Percentiles rank a stretch among this genome's conserved stretches.
phyloP scores from a whole-genome alignment of 2,329 filamentous ascomycete species.

The Septoria petroselini region DNA sequence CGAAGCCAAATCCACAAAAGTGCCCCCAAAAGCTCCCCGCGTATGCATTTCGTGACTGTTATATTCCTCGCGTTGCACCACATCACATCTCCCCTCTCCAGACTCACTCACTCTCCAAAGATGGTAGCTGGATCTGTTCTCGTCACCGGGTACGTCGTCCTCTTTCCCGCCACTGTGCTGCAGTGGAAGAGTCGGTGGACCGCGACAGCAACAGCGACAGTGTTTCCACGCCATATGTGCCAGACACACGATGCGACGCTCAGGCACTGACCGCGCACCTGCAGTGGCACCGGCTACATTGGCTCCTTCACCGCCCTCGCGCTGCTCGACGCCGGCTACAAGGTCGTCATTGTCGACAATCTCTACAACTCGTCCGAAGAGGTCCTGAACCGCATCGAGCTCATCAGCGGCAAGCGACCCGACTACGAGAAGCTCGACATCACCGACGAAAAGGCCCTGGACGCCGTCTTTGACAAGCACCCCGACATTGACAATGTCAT shows the following conservation, averaged over 20 bases:
- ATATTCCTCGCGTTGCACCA: conserved; percentile 1
- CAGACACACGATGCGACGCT: no score
- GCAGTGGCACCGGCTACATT: conserved; percentile 96
- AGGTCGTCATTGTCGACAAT: conserved; percentile 94
- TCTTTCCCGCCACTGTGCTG: not conserved
- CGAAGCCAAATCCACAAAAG: not conserved
- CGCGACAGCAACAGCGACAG: no score
- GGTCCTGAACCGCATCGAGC: conserved; percentile 89
- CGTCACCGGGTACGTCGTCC: conserved; percentile 26
- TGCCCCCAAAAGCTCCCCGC: conserved; percentile 3
- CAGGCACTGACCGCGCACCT: conserved; percentile 18
- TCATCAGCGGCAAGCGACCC: conserved; percentile 84
- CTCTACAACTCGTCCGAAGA: conserved; percentile 95
- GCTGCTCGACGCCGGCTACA: conserved; percentile 89
- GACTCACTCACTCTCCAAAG: not conserved
- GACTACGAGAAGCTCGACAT: conserved; percentile 83
- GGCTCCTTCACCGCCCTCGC: conserved; percentile 93
- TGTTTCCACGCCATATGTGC: no score
- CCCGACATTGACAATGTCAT: conserved; percentile 97
- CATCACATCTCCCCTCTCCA: not conserved
- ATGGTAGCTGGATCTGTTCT: conserved; percentile 31
- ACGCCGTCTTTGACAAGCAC: conserved; percentile 83
- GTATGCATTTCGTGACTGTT: no score
- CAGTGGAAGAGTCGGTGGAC: no score
- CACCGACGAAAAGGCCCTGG: conserved; percentile 77